Conservation (phyloP, 148 eudicot genomes). For the Nepenthes mirabilis region DNA sequence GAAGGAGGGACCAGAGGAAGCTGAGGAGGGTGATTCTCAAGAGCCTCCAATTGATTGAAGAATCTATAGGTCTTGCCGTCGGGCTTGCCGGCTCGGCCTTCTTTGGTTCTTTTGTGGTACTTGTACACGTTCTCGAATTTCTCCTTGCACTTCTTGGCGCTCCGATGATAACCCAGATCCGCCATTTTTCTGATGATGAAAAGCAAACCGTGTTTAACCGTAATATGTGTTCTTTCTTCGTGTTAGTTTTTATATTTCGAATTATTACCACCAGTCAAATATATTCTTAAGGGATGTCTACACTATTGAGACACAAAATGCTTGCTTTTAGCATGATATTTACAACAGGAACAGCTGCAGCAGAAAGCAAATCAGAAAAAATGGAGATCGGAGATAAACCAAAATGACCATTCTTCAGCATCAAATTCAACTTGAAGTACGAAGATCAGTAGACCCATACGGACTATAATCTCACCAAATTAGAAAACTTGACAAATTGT, state of each 20-base stretch:
- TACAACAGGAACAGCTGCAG: too few relatives aligned
- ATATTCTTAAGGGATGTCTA: too few relatives aligned
- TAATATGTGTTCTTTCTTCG: too few relatives aligned
- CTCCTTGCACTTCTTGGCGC: slow-evolving; percentile 15
- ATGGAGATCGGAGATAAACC: neutral
- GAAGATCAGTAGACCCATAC: too few relatives aligned
- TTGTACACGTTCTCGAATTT: slow-evolving; percentile 10
- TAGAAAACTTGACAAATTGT: too few relatives aligned
- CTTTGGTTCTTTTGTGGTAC: slow-evolving; percentile 15
- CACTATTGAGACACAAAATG: too few relatives aligned
- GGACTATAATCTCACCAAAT: too few relatives aligned
- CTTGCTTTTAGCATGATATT: too few relatives aligned
- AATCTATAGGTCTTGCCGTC: slow-evolving; percentile 12
- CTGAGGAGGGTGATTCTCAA: neutral
- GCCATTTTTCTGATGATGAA: slow-evolving; percentile 9
- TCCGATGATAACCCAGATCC: slow-evolving; percentile 8
- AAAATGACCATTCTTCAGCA: too few relatives aligned
- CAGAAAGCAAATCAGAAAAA: neutral
- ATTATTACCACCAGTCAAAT: neutral
- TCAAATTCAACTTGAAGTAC: too few relatives aligned
- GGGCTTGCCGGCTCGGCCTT: slow-evolving; percentile 6
- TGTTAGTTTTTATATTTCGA: too few relatives aligned
- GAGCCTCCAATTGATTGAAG: slow-evolving; percentile 11
- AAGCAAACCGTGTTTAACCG: too few relatives aligned
- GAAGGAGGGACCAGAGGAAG: neutral